These are phyloP conservation scores for Scleromitrula shiraiana DNA, from an alignment of 2,329 filamentous ascomycete genomes.

Conservation along the genomic window DNA sequence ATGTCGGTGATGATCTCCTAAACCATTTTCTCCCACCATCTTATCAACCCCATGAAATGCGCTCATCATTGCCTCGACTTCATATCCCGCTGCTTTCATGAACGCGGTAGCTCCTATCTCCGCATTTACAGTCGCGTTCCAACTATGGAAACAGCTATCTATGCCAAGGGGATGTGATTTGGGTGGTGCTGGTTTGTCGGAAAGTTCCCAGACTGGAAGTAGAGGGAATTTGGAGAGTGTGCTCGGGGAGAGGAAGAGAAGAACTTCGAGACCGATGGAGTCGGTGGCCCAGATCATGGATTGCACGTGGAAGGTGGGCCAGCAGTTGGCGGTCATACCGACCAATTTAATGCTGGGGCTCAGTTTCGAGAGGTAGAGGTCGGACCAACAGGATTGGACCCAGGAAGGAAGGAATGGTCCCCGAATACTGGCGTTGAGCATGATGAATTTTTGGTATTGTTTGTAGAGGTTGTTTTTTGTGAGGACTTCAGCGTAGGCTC, in stretches of 20 bases:
- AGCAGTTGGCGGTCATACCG: constrained; percentile 26
- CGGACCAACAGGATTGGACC: constrained; percentile 24
- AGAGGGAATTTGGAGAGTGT: constrained; percentile 10
- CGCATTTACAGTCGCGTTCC: constrained; percentile 17
- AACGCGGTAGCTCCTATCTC: constrained; percentile 20
- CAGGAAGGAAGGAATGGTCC: constrained; percentile 27
- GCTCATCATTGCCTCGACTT: constrained; percentile 23
- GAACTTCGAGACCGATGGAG: constrained; percentile 16
- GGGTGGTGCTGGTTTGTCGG: background rate
- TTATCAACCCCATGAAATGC: constrained; percentile 18
- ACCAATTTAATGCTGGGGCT: constrained; percentile 25
- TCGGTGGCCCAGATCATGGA: constrained; percentile 29
- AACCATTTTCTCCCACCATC: background rate
- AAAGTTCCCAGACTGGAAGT: background rate
- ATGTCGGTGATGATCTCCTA: background rate
- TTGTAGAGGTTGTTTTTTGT: constrained; percentile 22
- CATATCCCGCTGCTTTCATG: constrained; percentile 21
- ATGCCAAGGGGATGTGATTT: constrained; percentile 16
- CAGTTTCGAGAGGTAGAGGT: constrained; percentile 19
- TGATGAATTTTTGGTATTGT: constrained; percentile 23
- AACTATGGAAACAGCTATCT: constrained; percentile 21
- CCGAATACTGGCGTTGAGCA: constrained; percentile 26
- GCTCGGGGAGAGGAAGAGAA: constrained; percentile 19
- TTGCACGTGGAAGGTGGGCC: constrained; percentile 23
- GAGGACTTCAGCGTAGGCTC: constrained; percentile 23